Evolutionary conservation across 1,139 yeast species (phyloP).

Genomic region (Suhomyces wounanorum): DNA sequence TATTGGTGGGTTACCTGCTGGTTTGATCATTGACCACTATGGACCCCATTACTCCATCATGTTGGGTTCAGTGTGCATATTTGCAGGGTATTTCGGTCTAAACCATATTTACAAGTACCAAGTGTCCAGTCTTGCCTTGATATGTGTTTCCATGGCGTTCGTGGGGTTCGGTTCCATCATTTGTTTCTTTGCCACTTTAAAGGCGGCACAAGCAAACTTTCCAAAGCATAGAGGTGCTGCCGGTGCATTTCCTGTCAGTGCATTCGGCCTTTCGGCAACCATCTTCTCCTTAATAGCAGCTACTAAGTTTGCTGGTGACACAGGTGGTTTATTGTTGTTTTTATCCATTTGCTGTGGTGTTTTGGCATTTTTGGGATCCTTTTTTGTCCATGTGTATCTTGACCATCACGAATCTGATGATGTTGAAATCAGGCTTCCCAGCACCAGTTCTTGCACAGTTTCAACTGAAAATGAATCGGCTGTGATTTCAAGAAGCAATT

Average conservation of each 20-base stretch:
- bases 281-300: conserved; percentile 49
- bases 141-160: conserved; percentile 44
- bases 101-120: conserved; percentile 32
- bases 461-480: conserved; percentile 10
- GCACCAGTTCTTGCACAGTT: not conserved
- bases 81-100: conserved; percentile 42
- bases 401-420: conserved; percentile 23
- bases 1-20: conserved; percentile 69
- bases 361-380: conserved; percentile 39
- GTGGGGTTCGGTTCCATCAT: conserved; percentile 69
- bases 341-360: conserved; percentile 41
- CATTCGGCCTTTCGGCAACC: conserved; percentile 55
- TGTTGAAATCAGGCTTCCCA: not conserved
- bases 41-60: conserved; percentile 58
- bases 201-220: conserved; percentile 69
- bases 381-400: conserved; percentile 37
- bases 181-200: conserved; percentile 65
- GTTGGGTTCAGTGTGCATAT: conserved; percentile 54
- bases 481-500: conserved; percentile 6
- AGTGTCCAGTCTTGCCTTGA: conserved; percentile 25
- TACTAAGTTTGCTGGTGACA: conserved; percentile 41
- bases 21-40: conserved; percentile 58
- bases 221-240: conserved; percentile 73
- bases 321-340: conserved; percentile 43
- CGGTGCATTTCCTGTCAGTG: conserved; percentile 60